These are phyloP conservation scores for Aphanomyces stellatus DNA, from an alignment of 352 stramenopile species.

Conservation along the genomic window DNA sequence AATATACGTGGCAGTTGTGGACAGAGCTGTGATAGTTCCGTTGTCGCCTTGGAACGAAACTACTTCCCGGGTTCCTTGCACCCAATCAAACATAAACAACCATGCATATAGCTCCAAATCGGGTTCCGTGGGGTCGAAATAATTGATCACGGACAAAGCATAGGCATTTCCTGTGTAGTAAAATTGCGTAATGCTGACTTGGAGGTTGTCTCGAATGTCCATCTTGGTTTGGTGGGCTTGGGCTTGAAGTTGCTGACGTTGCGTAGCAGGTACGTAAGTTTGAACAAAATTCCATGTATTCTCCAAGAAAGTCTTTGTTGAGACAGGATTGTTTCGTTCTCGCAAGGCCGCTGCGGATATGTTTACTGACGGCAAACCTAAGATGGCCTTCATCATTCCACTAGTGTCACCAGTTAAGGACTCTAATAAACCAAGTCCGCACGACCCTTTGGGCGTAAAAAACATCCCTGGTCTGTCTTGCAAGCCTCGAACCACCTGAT, in stretches of 20 bases:
- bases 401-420: not conserved
- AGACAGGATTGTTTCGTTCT: not conserved
- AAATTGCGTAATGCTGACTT: not conserved
- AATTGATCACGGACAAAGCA: not conserved
- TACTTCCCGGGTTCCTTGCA: not conserved
- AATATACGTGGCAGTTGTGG: not conserved
- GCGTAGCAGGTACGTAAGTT: not conserved
- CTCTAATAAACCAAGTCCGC: not conserved
- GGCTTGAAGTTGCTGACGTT: not conserved
- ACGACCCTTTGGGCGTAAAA: not conserved
- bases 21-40: not conserved
- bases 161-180: not conserved
- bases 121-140: not conserved
- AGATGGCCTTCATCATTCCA: not conserved
- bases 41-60: slow-evolving; percentile 14
- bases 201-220: not conserved
- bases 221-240: not conserved
- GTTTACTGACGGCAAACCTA: not conserved
- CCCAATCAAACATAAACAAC: slow-evolving; percentile 15
- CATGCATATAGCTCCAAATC: slow-evolving; percentile 12
- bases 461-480: not conserved
- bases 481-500: not conserved
- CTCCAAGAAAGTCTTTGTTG: not conserved
- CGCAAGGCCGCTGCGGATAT: not conserved
- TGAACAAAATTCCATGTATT: not conserved